phyloP scores from a whole-genome alignment of 768 basidiomycete genomes.

The Kwoniella sp. region DNA sequence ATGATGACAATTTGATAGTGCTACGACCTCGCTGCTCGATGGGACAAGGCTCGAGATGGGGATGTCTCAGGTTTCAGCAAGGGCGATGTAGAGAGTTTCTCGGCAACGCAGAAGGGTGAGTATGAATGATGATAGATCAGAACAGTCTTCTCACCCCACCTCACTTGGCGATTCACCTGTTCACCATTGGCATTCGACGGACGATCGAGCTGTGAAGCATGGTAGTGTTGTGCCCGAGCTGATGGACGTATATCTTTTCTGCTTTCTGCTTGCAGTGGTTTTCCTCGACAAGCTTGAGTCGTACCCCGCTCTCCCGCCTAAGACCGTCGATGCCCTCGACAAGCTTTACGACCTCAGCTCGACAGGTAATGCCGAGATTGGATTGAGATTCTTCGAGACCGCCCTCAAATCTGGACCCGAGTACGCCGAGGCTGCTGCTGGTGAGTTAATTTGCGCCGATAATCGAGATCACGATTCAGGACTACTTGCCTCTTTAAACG shows the following conservation, averaged over 20 bases:
- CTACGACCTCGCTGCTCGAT: constrained; percentile 70
- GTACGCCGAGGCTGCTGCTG: constrained; percentile 53
- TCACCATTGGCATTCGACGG: no score
- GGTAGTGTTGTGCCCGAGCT: no score
- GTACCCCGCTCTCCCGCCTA: constrained; percentile 64
- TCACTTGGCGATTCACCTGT: no score
- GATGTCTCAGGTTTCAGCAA: constrained; percentile 63
- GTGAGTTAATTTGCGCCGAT: constrained; percentile 26
- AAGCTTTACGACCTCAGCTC: constrained; percentile 60
- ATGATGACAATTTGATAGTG: constrained; percentile 34
- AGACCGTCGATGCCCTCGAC: constrained; percentile 67
- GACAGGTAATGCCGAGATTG: constrained; percentile 75
- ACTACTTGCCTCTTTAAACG: no score
- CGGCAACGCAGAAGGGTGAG: constrained; percentile 75
- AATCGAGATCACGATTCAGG: no score
- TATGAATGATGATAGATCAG: no score
- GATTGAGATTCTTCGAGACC: constrained; percentile 74
- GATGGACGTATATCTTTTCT: neutral
- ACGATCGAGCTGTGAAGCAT: no score
- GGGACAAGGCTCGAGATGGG: constrained; percentile 67
- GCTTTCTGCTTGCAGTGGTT: constrained; percentile 61
- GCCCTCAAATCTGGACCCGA: constrained; percentile 60
- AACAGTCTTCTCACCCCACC: no score
- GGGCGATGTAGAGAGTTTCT: constrained; percentile 67
- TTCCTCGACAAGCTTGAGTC: constrained; percentile 79